Evolutionary conservation across 1,139 yeast species (phyloP).

Genomic region (Eremothecium cymbalariae): DNA sequence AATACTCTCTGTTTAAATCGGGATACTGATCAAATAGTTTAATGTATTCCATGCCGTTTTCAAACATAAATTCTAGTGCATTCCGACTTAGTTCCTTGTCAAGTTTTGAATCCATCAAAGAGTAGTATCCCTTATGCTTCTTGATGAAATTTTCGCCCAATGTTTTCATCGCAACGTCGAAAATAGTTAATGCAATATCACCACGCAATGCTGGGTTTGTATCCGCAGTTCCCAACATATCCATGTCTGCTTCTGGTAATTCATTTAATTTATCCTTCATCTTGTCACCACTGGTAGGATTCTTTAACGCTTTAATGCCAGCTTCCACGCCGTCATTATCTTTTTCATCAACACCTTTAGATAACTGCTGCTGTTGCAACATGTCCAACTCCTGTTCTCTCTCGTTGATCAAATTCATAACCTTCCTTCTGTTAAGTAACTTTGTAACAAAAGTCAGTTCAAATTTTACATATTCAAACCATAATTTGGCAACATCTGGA

Average conservation of each 20-base stretch:
- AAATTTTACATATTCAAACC: slow-evolving; percentile 82
- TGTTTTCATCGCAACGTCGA: slow-evolving; percentile 60
- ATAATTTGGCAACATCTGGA: slow-evolving; percentile 59
- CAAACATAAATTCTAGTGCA: slow-evolving; percentile 34
- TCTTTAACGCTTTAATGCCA: slow-evolving; percentile 39
- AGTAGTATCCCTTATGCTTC: slow-evolving; percentile 30
- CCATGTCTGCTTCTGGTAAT: slow-evolving; percentile 82
- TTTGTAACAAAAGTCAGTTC: slow-evolving; percentile 83
- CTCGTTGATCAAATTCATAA: slow-evolving; percentile 69
- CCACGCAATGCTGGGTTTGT: slow-evolving; percentile 88
- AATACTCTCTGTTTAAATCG: slow-evolving; percentile 59
- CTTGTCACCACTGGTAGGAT: slow-evolving; percentile 46
- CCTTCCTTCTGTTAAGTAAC: slow-evolving; percentile 71
- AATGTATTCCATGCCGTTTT: slow-evolving; percentile 43
- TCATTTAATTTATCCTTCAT: slow-evolving; percentile 56
- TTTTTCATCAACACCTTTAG: slow-evolving; percentile 32
- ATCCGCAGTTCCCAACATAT: slow-evolving; percentile 75
- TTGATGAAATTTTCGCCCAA: slow-evolving; percentile 31
- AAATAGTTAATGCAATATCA: slow-evolving; percentile 76
- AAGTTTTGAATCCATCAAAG: slow-evolving; percentile 19
- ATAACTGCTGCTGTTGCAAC: slow-evolving; percentile 34
- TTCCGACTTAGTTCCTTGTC: slow-evolving; percentile 25
- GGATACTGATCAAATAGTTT: slow-evolving; percentile 55
- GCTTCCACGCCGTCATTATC: slow-evolving; percentile 28
- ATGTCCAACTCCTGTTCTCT: slow-evolving; percentile 47